A percentile compares a stretch with the other conserved stretches of the same genome.
Evolutionary conservation across 2,329 filamentous ascomycete genomes (phyloP).

Genomic region (Septoria petroselini): DNA sequence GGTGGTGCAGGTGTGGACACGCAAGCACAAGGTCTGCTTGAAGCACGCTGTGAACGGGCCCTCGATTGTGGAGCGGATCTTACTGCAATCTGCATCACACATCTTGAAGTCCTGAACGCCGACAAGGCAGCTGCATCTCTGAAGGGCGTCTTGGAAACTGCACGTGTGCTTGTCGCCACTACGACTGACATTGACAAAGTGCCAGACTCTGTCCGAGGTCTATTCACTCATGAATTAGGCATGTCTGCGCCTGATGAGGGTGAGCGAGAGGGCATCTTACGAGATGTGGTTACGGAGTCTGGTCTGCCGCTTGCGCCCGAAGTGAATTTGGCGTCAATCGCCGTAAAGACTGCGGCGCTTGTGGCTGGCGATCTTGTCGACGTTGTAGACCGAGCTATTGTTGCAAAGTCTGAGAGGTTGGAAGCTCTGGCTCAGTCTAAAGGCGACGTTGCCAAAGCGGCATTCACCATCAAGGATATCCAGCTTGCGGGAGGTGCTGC

Average conservation of each 20-base stretch:
- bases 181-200: constrained; percentile 95
- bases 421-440: constrained; percentile 63
- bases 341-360: constrained; percentile 90
- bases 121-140: constrained; percentile 85
- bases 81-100: constrained; percentile 80
- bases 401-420: constrained; percentile 72
- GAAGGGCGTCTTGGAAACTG: constrained; percentile 75
- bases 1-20: constrained; percentile 83
- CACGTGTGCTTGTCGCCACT: constrained; percentile 83
- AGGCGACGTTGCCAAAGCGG: constrained; percentile 31
- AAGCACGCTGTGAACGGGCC: constrained; percentile 81
- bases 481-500: constrained; percentile 79
- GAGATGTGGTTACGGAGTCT: constrained; percentile 70
- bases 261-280: constrained; percentile 83
- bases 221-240: constrained; percentile 95
- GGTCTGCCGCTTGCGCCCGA: constrained; percentile 75
- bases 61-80: constrained; percentile 81
- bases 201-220: constrained; percentile 79
- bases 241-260: constrained; percentile 89
- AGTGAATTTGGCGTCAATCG: constrained; percentile 79
- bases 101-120: constrained; percentile 85
- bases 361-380: constrained; percentile 90
- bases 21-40: constrained; percentile 87
- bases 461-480: constrained; percentile 70
- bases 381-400: constrained; percentile 83